Percentiles rank a stretch among this genome's conserved stretches.
Evolutionary conservation across 2,329 filamentous ascomycete genomes (phyloP).

Genomic region (Fusarium newnesense): DNA sequence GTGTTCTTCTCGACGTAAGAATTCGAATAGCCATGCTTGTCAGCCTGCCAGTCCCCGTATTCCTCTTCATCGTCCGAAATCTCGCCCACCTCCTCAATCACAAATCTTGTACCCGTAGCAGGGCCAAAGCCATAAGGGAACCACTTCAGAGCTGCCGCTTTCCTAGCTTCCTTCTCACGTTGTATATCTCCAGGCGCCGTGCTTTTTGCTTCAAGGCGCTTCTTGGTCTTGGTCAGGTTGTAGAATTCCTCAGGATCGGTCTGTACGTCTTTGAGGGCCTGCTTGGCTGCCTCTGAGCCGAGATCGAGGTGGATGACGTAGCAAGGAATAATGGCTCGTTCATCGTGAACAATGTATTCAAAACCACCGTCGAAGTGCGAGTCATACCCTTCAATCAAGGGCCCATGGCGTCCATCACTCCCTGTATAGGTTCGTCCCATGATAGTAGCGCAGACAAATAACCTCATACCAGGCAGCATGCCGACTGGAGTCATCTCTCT

Average conservation of each 20-base stretch:
- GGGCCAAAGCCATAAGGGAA: slow-evolving; percentile 60
- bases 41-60: slow-evolving; percentile 54
- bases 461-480: slow-evolving; percentile 51
- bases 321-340: slow-evolving; percentile 55
- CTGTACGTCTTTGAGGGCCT: slow-evolving; percentile 31
- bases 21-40: slow-evolving; percentile 33
- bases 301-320: slow-evolving; percentile 59
- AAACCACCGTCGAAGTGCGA: slow-evolving; percentile 52
- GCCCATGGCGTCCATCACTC: slow-evolving; percentile 14
- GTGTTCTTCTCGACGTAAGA: background rate
- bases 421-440: slow-evolving; percentile 52
- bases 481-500: slow-evolving; percentile 44
- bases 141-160: slow-evolving; percentile 56
- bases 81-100: slow-evolving; percentile 58
- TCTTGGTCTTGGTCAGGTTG: background rate
- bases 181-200: slow-evolving; percentile 49
- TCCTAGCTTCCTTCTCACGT: slow-evolving; percentile 50
- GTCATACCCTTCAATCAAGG: slow-evolving; percentile 46
- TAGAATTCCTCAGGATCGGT: slow-evolving; percentile 19
- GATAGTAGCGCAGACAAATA: slow-evolving; percentile 58
- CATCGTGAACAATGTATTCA: slow-evolving; percentile 58
- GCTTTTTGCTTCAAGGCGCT: background rate
- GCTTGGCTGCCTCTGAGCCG: slow-evolving; percentile 46
- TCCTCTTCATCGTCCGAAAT: slow-evolving; percentile 55
- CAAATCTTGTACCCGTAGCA: slow-evolving; percentile 53